Percentiles rank a stretch among this genome's conserved stretches.
phyloP scores from a whole-genome alignment of 2,329 filamentous ascomycete species.

The Hymenoscyphus albidus region DNA sequence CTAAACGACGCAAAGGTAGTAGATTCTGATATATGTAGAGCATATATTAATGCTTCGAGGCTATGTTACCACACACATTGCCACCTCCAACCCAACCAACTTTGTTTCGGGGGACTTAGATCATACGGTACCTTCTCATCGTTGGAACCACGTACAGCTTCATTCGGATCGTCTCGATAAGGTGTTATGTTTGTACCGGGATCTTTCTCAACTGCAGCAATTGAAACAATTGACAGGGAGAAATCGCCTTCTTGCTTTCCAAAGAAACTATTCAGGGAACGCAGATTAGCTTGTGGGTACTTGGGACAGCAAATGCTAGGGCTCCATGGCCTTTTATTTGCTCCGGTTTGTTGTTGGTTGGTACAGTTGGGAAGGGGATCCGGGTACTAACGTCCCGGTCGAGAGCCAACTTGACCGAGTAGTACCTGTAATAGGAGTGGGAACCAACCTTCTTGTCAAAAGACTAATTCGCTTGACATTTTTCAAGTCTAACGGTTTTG shows the following conservation, averaged over 20 bases:
- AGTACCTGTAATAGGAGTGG: not conserved
- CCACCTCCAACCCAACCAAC: constrained; percentile 21
- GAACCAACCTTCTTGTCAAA: constrained; percentile 72
- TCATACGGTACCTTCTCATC: constrained; percentile 9
- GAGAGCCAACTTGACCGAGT: constrained; percentile 2
- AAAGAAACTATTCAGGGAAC: constrained; percentile 54
- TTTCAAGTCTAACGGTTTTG: constrained; percentile 53
- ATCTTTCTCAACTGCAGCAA: constrained; percentile 43
- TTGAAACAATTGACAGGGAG: constrained; percentile 50
- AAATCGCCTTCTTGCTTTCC: constrained; percentile 69
- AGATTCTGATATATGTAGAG: not conserved
- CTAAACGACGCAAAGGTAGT: not conserved
- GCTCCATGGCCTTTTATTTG: not conserved
- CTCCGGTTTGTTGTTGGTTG: not conserved
- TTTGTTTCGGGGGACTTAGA: constrained; percentile 1
- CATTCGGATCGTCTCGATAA: constrained; percentile 24
- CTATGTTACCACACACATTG: constrained; percentile 12
- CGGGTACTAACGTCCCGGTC: not conserved
- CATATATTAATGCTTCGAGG: not conserved
- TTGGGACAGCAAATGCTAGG: not conserved
- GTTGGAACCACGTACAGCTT: not conserved
- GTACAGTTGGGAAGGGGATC: not conserved
- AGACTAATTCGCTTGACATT: constrained; percentile 65
- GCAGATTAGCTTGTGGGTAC: not conserved
- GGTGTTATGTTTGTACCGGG: constrained; percentile 3